phyloP scores from a whole-genome alignment of 495 filamentous ascomycete genomes.

The Penicillium goetzii region DNA sequence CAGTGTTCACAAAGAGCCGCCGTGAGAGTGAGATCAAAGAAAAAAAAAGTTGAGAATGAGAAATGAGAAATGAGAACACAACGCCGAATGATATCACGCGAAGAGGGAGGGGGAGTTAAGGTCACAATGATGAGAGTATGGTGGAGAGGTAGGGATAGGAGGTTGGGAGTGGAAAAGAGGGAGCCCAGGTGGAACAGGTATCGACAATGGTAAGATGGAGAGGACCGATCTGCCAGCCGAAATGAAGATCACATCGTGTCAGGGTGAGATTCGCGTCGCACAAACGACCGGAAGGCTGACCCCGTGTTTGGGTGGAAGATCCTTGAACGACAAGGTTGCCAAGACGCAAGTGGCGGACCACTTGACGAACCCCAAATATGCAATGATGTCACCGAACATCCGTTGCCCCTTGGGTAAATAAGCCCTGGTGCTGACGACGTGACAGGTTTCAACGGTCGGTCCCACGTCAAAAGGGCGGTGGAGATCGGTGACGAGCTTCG shows the following conservation, averaged over 20 bases:
- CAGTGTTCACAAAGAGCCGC: conserved; percentile 27
- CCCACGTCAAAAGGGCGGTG: conserved; percentile 16
- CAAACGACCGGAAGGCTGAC: conserved; percentile 7
- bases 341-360: conserved; percentile 33
- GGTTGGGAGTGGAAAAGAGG: neutral
- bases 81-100: conserved; percentile 22
- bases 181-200: conserved; percentile 2
- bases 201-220: conserved; percentile 20
- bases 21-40: conserved; percentile 18
- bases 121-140: conserved; percentile 9
- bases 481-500: conserved; percentile 18
- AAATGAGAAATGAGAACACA: conserved; percentile 18
- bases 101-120: conserved; percentile 1
- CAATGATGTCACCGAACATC: conserved; percentile 38
- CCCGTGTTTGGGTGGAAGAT: conserved; percentile 17
- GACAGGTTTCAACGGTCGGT: conserved; percentile 16
- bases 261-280: conserved; percentile 5
- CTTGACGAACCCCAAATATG: conserved; percentile 30
- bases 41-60: neutral
- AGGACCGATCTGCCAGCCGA: conserved; percentile 14
- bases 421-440: conserved; percentile 22
- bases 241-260: conserved; percentile 12
- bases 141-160: neutral
- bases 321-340: conserved; percentile 27
- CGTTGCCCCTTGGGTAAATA: conserved; percentile 26